Percentiles rank a stretch among this genome's conserved stretches.
These are phyloP conservation scores for Blastosporella zonata DNA, from an alignment of 1,284 basidiomycete genomes.

Conservation along the genomic window DNA sequence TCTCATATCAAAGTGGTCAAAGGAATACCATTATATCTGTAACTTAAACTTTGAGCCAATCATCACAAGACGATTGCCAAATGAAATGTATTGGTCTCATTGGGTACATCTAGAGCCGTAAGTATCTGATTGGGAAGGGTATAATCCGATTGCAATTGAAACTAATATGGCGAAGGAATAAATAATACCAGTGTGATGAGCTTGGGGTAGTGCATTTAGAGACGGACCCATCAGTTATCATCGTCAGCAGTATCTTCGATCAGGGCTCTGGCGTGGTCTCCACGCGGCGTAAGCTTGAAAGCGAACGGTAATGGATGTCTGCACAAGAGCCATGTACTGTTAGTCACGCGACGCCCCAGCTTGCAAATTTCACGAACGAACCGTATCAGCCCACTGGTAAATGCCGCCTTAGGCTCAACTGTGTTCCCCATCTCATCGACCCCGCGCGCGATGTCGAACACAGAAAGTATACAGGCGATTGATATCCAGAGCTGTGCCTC, in stretches of 20 bases:
- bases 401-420: conserved; percentile 32
- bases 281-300: conserved; percentile 31
- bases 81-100: no score
- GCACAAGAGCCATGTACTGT: background rate
- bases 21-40: no score
- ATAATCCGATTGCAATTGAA: background rate
- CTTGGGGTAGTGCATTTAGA: background rate
- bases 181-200: background rate
- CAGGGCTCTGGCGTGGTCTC: conserved; percentile 23
- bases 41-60: no score
- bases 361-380: conserved; percentile 21
- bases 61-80: no score
- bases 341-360: background rate
- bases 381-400: conserved; percentile 47
- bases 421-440: conserved; percentile 34
- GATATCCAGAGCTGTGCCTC: conserved; percentile 49
- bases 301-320: conserved; percentile 36
- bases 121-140: background rate
- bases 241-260: conserved; percentile 27
- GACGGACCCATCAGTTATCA: background rate
- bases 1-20: background rate
- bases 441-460: conserved; percentile 37
- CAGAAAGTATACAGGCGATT: conserved; percentile 47
- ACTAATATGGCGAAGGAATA: background rate
- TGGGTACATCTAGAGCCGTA: background rate